These are phyloP conservation scores for Nyssa sinensis DNA, from an alignment of 148 eudicot genomes.

Conservation along the genomic window DNA sequence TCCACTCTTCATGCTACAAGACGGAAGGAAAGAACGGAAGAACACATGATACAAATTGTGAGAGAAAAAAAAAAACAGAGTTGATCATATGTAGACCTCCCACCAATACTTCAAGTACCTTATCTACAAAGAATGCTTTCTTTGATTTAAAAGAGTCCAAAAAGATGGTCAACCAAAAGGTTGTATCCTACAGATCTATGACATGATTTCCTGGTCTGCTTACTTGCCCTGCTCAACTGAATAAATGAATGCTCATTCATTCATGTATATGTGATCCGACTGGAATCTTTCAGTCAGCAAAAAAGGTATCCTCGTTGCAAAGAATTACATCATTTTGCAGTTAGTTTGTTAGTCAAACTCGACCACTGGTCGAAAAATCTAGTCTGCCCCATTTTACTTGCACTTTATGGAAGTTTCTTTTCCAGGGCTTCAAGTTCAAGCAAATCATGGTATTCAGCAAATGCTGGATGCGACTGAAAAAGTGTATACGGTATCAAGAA, in stretches of 20 bases:
- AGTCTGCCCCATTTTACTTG: conserved; percentile 23
- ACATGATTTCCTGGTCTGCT: background rate
- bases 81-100: background rate
- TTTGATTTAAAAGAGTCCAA: background rate
- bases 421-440: conserved; percentile 72
- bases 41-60: background rate
- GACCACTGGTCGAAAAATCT: background rate
- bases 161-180: background rate
- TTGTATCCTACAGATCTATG: background rate
- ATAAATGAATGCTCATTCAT: conserved; percentile 5
- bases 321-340: background rate
- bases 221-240: background rate
- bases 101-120: background rate
- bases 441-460: conserved; percentile 64
- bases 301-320: background rate
- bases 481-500: conserved; percentile 7
- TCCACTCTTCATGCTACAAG: background rate
- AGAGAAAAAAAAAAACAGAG: background rate
- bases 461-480: conserved; percentile 58
- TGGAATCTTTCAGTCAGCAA: background rate
- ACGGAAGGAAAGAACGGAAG: background rate
- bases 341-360: background rate
- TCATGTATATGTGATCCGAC: background rate
- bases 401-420: conserved; percentile 34
- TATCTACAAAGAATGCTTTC: conserved; percentile 13